These are phyloP conservation scores for Exophiala mesophila DNA, from an alignment of 2,329 filamentous ascomycete genomes.

Conservation along the genomic window DNA sequence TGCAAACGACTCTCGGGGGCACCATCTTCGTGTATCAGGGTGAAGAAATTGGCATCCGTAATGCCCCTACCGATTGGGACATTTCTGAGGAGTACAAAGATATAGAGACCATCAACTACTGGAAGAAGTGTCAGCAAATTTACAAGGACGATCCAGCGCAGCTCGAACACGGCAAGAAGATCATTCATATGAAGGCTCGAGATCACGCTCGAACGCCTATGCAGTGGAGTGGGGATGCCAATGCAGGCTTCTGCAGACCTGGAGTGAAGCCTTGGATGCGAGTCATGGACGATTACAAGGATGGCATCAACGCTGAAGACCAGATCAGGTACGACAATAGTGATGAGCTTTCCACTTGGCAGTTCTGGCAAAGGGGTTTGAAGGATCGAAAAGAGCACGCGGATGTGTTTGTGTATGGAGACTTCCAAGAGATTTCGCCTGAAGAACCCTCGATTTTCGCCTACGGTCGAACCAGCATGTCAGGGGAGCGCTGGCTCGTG, in stretches of 20 bases:
- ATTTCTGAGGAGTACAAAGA: constrained; percentile 63
- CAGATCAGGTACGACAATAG: constrained; percentile 41
- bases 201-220: constrained; percentile 32
- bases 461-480: constrained; percentile 16
- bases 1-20: constrained; percentile 44
- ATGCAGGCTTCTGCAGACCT: constrained; percentile 25
- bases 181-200: constrained; percentile 30
- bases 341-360: constrained; percentile 24
- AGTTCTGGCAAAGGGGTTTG: constrained; percentile 27
- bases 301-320: constrained; percentile 52
- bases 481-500: constrained; percentile 22
- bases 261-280: constrained; percentile 54
- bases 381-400: constrained; percentile 23
- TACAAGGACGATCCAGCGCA: constrained; percentile 25
- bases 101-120: constrained; percentile 57
- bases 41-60: constrained; percentile 64
- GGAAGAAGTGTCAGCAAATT: constrained; percentile 37
- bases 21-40: constrained; percentile 67
- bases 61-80: constrained; percentile 56
- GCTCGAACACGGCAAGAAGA: constrained; percentile 27
- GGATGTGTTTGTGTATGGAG: constrained; percentile 27
- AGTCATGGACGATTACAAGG: constrained; percentile 50
- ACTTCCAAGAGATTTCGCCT: constrained; percentile 22
- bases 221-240: constrained; percentile 21
- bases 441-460: constrained; percentile 22